These are phyloP conservation scores for Phytophthora idaei DNA, from an alignment of 352 stramenopile species.

Conservation along the genomic window DNA sequence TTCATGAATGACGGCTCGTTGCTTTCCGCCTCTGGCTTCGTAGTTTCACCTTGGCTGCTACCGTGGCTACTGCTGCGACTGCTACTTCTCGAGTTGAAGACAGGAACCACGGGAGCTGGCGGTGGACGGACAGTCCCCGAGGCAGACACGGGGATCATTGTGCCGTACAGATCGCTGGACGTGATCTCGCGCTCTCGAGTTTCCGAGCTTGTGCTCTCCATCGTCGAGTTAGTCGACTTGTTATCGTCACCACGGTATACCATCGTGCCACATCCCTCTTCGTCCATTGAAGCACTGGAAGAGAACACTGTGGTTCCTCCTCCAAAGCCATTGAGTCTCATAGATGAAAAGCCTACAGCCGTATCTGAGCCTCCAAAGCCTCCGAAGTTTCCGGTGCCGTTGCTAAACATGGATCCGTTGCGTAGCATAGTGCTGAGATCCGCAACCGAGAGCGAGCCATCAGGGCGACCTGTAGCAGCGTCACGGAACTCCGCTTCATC, in stretches of 20 bases:
- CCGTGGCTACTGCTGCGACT: constrained; percentile 19
- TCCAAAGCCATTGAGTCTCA: constrained; percentile 19
- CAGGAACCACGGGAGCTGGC: constrained; percentile 23
- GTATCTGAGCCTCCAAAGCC: constrained; percentile 33
- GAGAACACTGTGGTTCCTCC: constrained; percentile 36
- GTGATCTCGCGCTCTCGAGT: constrained; percentile 40
- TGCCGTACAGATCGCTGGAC: constrained; percentile 66
- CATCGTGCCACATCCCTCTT: constrained; percentile 54
- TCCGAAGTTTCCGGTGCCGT: constrained; percentile 19
- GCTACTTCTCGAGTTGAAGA: constrained; percentile 27
- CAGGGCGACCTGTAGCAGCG: constrained; percentile 51
- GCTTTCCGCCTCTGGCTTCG: constrained; percentile 22
- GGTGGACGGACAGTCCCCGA: constrained; percentile 24
- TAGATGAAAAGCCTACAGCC: constrained; percentile 38
- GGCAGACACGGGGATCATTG: constrained; percentile 44
- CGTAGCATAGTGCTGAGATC: constrained; percentile 75
- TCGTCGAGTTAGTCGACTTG: constrained; percentile 15
- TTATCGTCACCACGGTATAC: constrained; percentile 47
- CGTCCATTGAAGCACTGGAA: constrained; percentile 1
- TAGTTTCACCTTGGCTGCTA: constrained; percentile 20
- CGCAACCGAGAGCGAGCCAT: constrained; percentile 66
- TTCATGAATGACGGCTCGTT: constrained; percentile 85
- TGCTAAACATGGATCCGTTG: constrained; percentile 32
- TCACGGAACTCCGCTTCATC: constrained; percentile 64
- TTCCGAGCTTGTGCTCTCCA: constrained; percentile 16